Percentiles rank a stretch among this genome's conserved stretches.
Evolutionary conservation across 306 rosid species (phyloP).

Genomic region (Mucuna pruriens): DNA sequence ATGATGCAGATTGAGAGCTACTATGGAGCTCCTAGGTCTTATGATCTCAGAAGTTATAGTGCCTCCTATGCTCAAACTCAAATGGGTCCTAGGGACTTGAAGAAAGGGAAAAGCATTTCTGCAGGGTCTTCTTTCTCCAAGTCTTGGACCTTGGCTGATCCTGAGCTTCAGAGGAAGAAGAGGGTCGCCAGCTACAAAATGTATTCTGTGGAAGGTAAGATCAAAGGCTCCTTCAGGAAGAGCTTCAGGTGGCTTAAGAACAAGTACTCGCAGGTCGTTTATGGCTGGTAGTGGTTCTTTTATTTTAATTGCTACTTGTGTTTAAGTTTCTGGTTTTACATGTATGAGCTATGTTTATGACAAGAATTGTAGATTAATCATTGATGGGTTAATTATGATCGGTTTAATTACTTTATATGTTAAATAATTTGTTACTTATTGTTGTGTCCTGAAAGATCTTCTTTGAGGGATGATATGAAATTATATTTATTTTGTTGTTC

Average conservation of each 20-base stretch:
- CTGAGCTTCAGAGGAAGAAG: constrained; percentile 89
- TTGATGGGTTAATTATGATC: constrained; percentile 25
- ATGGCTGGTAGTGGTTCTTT: constrained; percentile 73
- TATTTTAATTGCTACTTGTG: background rate
- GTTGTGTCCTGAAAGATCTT: constrained; percentile 5
- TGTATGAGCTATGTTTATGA: constrained; percentile 19
- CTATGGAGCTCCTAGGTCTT: constrained; percentile 60
- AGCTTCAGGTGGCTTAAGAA: constrained; percentile 93
- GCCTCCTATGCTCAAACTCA: constrained; percentile 61
- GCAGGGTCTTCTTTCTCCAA: constrained; percentile 62
- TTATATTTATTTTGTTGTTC: constrained; percentile 20
- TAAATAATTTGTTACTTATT: background rate
- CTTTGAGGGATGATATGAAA: background rate
- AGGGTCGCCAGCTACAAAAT: constrained; percentile 90
- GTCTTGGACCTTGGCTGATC: constrained; percentile 61
- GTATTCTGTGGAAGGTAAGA: constrained; percentile 86
- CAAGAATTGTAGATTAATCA: constrained; percentile 40
- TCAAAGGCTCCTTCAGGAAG: constrained; percentile 85
- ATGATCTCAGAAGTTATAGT: constrained; percentile 65
- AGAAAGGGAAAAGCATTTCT: constrained; percentile 69
- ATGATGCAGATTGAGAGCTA: constrained; percentile 70
- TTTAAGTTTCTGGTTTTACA: constrained; percentile 11
- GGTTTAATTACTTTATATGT: constrained; percentile 25
- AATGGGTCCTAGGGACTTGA: constrained; percentile 50
- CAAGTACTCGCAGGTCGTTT: constrained; percentile 69